Percentiles rank a stretch among this genome's conserved stretches.
Evolutionary conservation across 75 land plant genomes (phyloP).

Genomic region (Pseudotsuga menziesii): DNA sequence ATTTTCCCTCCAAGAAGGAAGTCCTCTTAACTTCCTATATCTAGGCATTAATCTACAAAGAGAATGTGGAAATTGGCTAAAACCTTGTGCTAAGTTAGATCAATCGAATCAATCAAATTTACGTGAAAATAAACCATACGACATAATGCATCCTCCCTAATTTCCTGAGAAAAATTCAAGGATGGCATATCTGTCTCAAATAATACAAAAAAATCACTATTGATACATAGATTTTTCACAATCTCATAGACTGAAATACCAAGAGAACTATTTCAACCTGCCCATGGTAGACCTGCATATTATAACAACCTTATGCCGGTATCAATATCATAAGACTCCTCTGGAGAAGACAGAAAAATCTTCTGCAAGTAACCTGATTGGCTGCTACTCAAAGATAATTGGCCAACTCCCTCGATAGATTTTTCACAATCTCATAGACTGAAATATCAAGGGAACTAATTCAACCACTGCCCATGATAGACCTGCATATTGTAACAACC

Average conservation of each 20-base stretch:
- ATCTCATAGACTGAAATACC: slow-evolving; percentile 43
- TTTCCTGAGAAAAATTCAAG: too few relatives aligned
- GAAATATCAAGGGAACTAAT: slow-evolving; percentile 65
- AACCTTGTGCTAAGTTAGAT: too few relatives aligned
- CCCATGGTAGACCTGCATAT: slow-evolving; percentile 95
- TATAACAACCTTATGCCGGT: slow-evolving; percentile 85
- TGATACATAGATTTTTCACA: slow-evolving; percentile 31
- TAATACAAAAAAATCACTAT: slow-evolving; percentile 3
- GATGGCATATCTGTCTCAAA: too few relatives aligned
- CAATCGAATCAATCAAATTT: too few relatives aligned
- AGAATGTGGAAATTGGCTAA: too few relatives aligned
- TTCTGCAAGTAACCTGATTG: slow-evolving; percentile 38
- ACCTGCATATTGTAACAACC: slow-evolving; percentile 87
- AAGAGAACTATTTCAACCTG: slow-evolving; percentile 81
- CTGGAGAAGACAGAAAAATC: slow-evolving; percentile 22
- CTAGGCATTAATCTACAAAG: too few relatives aligned
- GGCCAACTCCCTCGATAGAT: background rate
- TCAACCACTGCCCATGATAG: slow-evolving; percentile 98
- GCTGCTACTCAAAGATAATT: slow-evolving; percentile 16
- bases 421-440: slow-evolving; percentile 48
- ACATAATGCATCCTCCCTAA: too few relatives aligned
- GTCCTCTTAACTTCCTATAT: too few relatives aligned
- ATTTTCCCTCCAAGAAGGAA: too few relatives aligned
- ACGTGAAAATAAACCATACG: too few relatives aligned
- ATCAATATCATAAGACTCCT: slow-evolving; percentile 67